These are phyloP conservation scores for Phylloporus rhodoxanthus DNA, from an alignment of 768 basidiomycete genomes.

Conservation along the genomic window DNA sequence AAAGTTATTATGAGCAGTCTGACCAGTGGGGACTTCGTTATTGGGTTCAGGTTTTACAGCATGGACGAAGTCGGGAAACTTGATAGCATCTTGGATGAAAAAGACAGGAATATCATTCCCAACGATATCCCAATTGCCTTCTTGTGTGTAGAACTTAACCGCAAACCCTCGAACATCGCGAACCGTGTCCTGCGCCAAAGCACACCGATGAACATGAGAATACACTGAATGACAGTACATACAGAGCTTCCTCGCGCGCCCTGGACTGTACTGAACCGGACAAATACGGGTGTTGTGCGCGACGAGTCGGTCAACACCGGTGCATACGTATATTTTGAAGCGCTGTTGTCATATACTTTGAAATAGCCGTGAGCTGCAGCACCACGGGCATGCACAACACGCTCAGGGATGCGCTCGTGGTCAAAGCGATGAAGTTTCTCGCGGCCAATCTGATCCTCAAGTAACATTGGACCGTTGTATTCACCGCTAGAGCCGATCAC, in stretches of 20 bases:
- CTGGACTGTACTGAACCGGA: constrained; percentile 83
- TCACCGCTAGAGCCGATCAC: constrained; percentile 37
- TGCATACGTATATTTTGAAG: constrained; percentile 68
- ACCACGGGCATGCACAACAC: constrained; percentile 70
- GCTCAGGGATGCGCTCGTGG: constrained; percentile 87
- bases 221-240: constrained; percentile 17
- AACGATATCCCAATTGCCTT: constrained; percentile 86
- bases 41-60: constrained; percentile 83
- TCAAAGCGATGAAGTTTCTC: constrained; percentile 79
- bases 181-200: constrained; percentile 52
- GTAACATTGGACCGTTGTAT: constrained; percentile 58
- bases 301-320: constrained; percentile 67
- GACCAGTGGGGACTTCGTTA: constrained; percentile 69
- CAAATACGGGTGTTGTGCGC: constrained; percentile 69
- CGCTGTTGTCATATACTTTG: constrained; percentile 60
- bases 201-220: not conserved
- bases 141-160: constrained; percentile 72
- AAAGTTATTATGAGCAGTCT: constrained; percentile 75
- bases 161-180: constrained; percentile 89
- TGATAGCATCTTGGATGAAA: constrained; percentile 75
- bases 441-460: constrained; percentile 73
- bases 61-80: constrained; percentile 84
- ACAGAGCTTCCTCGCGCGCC: constrained; percentile 81
- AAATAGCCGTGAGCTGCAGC: constrained; percentile 80
- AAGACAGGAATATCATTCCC: constrained; percentile 82